Evolutionary conservation across 139 green algal species (phyloP).

Genomic region (Ettlia oleoabundans): DNA sequence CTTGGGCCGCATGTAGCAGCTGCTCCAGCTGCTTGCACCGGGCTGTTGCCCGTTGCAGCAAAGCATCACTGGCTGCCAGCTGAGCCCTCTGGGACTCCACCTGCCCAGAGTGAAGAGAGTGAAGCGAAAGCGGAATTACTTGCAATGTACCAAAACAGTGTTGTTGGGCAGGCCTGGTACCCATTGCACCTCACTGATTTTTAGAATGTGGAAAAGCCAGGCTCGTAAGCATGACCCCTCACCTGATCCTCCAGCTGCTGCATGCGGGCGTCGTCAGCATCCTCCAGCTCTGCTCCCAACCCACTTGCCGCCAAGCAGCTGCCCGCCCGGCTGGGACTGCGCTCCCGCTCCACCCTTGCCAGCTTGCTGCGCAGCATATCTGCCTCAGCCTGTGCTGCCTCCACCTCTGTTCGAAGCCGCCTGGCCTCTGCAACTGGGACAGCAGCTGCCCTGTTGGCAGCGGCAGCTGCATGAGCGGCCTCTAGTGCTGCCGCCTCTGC

Average conservation of each 20-base stretch:
- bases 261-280: constrained; percentile 6
- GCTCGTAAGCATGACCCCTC: too few relatives aligned
- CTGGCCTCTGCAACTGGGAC: neutral
- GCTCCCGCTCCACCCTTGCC: neutral
- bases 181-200: too few relatives aligned
- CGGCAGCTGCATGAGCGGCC: neutral
- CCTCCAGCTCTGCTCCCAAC: constrained; percentile 10
- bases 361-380: constrained; percentile 22
- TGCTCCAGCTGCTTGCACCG: constrained; percentile 1
- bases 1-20: neutral
- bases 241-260: constrained; percentile 7
- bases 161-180: too few relatives aligned
- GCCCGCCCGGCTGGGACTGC: neutral
- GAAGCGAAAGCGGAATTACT: too few relatives aligned
- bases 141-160: too few relatives aligned
- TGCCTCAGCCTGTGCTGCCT: constrained; percentile 7
- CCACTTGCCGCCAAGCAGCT: neutral
- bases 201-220: too few relatives aligned
- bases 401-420: neutral
- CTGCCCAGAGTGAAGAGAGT: too few relatives aligned
- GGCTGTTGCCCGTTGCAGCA: neutral
- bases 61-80: neutral
- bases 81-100: neutral
- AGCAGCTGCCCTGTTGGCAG: neutral
- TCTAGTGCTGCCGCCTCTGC: constrained; percentile 4